Conservation (phyloP, 768 basidiomycete genomes). For the Asterophora parasitica region DNA sequence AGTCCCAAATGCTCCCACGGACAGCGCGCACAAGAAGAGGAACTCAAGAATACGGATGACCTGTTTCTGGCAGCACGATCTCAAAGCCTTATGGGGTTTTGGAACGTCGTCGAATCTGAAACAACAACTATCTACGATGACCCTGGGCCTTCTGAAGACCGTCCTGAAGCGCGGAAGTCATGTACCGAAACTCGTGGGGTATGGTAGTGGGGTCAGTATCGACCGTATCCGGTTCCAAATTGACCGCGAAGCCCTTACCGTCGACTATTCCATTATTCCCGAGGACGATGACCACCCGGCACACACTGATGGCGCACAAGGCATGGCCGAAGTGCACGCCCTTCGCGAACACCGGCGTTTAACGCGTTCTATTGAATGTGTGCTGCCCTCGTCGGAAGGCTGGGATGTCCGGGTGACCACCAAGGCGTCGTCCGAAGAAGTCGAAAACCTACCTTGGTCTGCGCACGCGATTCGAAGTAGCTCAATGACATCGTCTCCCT, state of each 20-base stretch:
- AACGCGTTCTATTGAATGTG: conserved; percentile 74
- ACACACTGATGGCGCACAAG: conserved; percentile 32
- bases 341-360: conserved; percentile 65
- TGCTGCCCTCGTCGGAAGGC: conserved; percentile 69
- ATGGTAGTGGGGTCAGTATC: conserved; percentile 77
- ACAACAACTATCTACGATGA: conserved; percentile 85
- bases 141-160: conserved; percentile 76
- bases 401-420: conserved; percentile 85
- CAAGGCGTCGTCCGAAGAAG: conserved; percentile 67
- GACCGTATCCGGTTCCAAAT: conserved; percentile 77
- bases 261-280: conserved; percentile 82
- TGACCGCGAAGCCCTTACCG: conserved; percentile 74
- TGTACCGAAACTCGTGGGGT: conserved; percentile 71
- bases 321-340: conserved; percentile 60
- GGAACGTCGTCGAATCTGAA: conserved; percentile 58
- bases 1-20: conserved; percentile 22
- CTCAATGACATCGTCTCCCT: conserved; percentile 25
- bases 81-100: conserved; percentile 82
- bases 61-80: conserved; percentile 94
- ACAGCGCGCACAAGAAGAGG: conserved; percentile 29
- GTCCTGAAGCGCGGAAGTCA: conserved; percentile 70
- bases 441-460: conserved; percentile 72
- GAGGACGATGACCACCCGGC: conserved; percentile 53
- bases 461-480: conserved; percentile 50
- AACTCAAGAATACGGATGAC: conserved; percentile 61